Evolutionary conservation across 1,139 yeast species (phyloP).

Genomic region (Geotrichum restrictum): DNA sequence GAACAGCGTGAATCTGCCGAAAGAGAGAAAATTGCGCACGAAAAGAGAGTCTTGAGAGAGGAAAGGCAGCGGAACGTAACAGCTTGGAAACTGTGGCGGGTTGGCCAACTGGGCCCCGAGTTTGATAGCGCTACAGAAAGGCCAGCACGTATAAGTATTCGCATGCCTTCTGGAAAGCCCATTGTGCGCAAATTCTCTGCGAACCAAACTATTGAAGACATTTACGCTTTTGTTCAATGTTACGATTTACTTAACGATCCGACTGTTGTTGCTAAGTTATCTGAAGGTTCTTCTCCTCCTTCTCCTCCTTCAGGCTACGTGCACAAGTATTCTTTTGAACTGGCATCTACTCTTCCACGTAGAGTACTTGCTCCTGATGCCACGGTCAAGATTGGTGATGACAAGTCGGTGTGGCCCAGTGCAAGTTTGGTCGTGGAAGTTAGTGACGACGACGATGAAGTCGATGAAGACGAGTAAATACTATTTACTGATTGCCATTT

Average conservation of each 20-base stretch:
- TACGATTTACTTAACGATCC: slow-evolving; percentile 28
- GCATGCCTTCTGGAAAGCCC: slow-evolving; percentile 60
- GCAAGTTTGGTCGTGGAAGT: slow-evolving; percentile 57
- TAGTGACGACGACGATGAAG: slow-evolving; percentile 36
- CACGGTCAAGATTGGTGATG: slow-evolving; percentile 41
- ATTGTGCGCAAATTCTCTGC: slow-evolving; percentile 53
- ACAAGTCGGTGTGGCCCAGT: slow-evolving; percentile 51
- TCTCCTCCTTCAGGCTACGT: slow-evolving; percentile 41
- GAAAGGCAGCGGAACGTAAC: slow-evolving; percentile 23
- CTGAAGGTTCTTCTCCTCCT: not conserved
- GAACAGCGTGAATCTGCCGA: slow-evolving; percentile 20
- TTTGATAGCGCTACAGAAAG: slow-evolving; percentile 21
- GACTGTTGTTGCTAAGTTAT: not conserved
- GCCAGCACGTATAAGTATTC: slow-evolving; percentile 44
- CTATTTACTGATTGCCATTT: not conserved
- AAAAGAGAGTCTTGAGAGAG: slow-evolving; percentile 20
- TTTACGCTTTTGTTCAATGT: slow-evolving; percentile 63
- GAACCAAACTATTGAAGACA: slow-evolving; percentile 49
- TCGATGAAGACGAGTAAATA: slow-evolving; percentile 32
- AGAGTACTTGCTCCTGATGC: slow-evolving; percentile 40
- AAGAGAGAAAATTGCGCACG: slow-evolving; percentile 18
- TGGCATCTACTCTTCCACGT: slow-evolving; percentile 58
- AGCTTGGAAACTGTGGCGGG: slow-evolving; percentile 32
- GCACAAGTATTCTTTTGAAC: slow-evolving; percentile 46
- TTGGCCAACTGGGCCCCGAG: slow-evolving; percentile 23